Evolutionary conservation across 495 filamentous ascomycete genomes (phyloP).

Genomic region (Aspergillus baeticus): DNA sequence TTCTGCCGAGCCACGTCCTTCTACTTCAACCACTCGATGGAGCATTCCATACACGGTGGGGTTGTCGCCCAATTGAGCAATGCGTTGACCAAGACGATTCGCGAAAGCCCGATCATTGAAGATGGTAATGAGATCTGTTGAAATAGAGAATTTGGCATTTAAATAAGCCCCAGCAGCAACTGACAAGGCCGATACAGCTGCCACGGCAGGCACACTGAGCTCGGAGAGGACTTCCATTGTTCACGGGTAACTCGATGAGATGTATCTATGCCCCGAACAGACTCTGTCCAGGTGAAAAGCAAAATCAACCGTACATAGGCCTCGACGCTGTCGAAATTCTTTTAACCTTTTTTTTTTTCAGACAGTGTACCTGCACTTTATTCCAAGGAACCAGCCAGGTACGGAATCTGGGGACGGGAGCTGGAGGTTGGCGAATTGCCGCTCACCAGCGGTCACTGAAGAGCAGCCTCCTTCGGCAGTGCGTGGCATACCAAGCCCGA

Average conservation of each 20-base stretch:
- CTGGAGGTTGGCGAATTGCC: conserved; percentile 30
- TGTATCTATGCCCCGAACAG: neutral
- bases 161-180: conserved; percentile 47
- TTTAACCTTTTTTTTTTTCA: neutral
- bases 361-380: neutral
- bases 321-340: neutral
- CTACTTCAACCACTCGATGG: conserved; percentile 38
- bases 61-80: conserved; percentile 42
- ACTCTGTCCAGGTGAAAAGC: neutral
- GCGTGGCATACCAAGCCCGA: conserved; percentile 9
- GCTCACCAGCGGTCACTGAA: conserved; percentile 12
- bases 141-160: conserved; percentile 47
- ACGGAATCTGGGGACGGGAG: conserved; percentile 28
- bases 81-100: conserved; percentile 36
- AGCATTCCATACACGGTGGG: conserved; percentile 47
- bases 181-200: conserved; percentile 39
- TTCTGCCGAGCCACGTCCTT: conserved; percentile 33
- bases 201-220: conserved; percentile 31
- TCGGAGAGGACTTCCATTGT: conserved; percentile 42
- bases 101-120: conserved; percentile 32
- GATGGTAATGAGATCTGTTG: conserved; percentile 38
- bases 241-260: neutral
- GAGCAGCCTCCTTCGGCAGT: neutral
- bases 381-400: neutral
- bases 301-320: neutral